Evolutionary conservation across 2,329 filamentous ascomycete species (phyloP), one percentile per base, ranked within the genome.

Genomic region (Cladosporium austrohemisphaericum): DNA sequence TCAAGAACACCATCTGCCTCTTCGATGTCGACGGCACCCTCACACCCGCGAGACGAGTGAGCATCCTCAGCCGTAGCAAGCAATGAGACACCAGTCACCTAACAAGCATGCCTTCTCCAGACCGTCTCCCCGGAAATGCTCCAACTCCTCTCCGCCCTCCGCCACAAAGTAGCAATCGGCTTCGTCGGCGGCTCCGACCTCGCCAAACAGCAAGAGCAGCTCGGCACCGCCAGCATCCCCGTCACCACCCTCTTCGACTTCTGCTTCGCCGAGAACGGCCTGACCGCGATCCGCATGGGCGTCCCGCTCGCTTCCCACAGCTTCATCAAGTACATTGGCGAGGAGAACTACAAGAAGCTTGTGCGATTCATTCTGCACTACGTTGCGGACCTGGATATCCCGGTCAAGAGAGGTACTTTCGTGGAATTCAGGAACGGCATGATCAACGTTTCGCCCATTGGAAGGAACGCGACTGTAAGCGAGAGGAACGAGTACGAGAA

Each of bases 1-100:
- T 96, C 70, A 88, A 91, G 75, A 89, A 93, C 78, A 97, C 92
- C 57, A 87, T 98, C 71, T 84, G 83, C 65, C 85, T 98, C 56
- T 98, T 98, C 72, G 93, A 98, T 72, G 93, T 98, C 53, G 93
- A 98, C 68, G 88, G 82, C 65, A 96, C 93, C 23, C 81, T 98
- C 60, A 93, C 90, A 13, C 86, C 83, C 33, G 84, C 93, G 37
- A 83, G 93, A 58, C 77, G 79, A 61, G 88, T 94, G 76, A 54
- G 77, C 69, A 29, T 47, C 14, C 25, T 33, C 22, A 35, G 13
- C 22, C 40, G n/a, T n/a, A n/a, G n/a, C n/a, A n/a, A n/a, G n/a
- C n/a, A n/a, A n/a, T n/a, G n/a, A n/a, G n/a, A n/a, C 23, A 13
- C 38, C 18, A n/a, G n/a, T 13, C 26, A 14, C 25, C n/a, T 38